Evolutionary conservation across 768 basidiomycete genomes (phyloP).

Genomic region (Botryobasidium botryosum): DNA sequence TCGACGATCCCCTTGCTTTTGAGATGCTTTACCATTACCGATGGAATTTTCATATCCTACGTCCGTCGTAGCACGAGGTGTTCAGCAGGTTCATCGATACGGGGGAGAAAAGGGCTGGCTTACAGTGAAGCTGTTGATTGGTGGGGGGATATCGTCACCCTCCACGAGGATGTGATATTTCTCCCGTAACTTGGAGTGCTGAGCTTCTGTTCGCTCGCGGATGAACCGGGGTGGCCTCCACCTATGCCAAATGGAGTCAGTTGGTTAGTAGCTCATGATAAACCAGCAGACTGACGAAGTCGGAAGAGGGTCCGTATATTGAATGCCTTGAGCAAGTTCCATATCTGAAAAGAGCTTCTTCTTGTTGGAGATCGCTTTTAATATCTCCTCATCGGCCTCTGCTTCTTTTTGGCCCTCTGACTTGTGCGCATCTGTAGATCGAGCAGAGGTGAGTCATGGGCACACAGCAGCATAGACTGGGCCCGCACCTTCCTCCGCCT

Average conservation of each 20-base stretch:
- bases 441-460: slow-evolving; percentile 13
- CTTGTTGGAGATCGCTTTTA: slow-evolving; percentile 80
- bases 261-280: neutral
- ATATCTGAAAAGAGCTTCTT: slow-evolving; percentile 83
- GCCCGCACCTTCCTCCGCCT: slow-evolving; percentile 60
- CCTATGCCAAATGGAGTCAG: slow-evolving; percentile 24
- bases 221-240: slow-evolving; percentile 84
- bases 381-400: slow-evolving; percentile 79
- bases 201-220: slow-evolving; percentile 45
- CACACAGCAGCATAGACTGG: no score
- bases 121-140: slow-evolving; percentile 77
- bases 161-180: slow-evolving; percentile 92
- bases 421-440: slow-evolving; percentile 58
- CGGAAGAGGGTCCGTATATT: slow-evolving; percentile 71
- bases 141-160: slow-evolving; percentile 83
- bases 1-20: slow-evolving; percentile 66
- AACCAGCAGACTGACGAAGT: slow-evolving; percentile 46
- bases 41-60: slow-evolving; percentile 99
- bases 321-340: slow-evolving; percentile 85
- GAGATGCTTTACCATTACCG: slow-evolving; percentile 63
- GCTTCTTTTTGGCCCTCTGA: slow-evolving; percentile 69
- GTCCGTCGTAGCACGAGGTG: no score
- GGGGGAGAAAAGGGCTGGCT: slow-evolving; percentile 9
- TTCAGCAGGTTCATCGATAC: neutral
- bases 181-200: slow-evolving; percentile 61